Base-by-base conservation (phyloP, 345 rosid species). In the Eucalyptus marginata region DNA sequence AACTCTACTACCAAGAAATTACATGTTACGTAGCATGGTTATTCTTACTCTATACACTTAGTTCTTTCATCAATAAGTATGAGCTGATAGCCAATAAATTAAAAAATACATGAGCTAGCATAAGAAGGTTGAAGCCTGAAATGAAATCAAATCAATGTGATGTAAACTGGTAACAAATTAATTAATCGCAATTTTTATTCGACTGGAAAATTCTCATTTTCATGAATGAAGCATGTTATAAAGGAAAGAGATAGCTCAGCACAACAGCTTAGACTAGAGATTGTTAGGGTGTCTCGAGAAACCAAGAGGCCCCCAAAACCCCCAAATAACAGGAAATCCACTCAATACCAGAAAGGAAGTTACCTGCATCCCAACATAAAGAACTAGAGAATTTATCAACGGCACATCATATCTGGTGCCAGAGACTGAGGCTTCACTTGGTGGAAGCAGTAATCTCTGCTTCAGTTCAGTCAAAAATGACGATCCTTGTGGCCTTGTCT, bases 351-450 rank as follows among this genome's bases (percentile, higher is more conserved):
- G 10, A 52, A 44, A 88, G 49, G 46, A 14, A 27, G 13, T 64
- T 93, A 98, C 99, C 99, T 98, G 99, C 99, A 98, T 96, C 90
- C 99, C 99, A 27, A 97, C 94, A 92, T 98, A 98, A 87, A 98
- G 97, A 90, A 98, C 99, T 85, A 98, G 97, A 80, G 99, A 98
- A 92, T 98, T 98, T 87, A 98, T 96, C 92, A 98, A 92, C 18
- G 98, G 96, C 71, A 96, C 98, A 81, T 94, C 97, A 93, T 98
- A 97, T 88, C 93, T 95, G 13, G 99, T 95, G 87, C 99, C 99
- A 54, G 99, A 96, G 20, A 93, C 86, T n/a, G 95, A 94, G 91
- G 97, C 99, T 89, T 96, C 99, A 86, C 94, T 91, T 33, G 97
- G 91, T 50, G 95, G 92, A 54, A 98, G 96, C 56, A 96, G 94